Evolutionary conservation across 495 filamentous ascomycete genomes (phyloP).

Genomic region (Lepidopterella palustris): DNA sequence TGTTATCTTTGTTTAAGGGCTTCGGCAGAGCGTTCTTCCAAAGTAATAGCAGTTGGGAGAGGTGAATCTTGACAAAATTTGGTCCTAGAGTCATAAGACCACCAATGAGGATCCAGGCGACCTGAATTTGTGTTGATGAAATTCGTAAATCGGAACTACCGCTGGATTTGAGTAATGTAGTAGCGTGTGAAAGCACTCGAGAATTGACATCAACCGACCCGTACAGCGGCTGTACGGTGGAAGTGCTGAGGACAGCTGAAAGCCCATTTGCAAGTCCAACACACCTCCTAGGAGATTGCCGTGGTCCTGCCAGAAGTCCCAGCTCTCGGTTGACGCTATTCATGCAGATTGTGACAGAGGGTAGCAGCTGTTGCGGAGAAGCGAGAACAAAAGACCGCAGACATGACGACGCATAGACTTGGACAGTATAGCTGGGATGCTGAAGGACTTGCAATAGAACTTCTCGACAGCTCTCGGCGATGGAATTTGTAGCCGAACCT

Average conservation of each 20-base stretch:
- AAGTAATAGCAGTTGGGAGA: conserved; percentile 88
- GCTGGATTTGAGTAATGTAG: conserved; percentile 86
- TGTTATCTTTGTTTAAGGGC: conserved; percentile 85
- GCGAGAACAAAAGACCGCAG: conserved; percentile 81
- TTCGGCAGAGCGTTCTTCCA: conserved; percentile 98
- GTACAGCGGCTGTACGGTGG: conserved; percentile 79
- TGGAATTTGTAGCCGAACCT: conserved; percentile 68
- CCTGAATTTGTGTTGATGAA: conserved; percentile 90
- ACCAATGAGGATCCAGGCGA: conserved; percentile 95
- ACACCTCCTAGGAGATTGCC: conserved; percentile 77
- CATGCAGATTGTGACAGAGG: conserved; percentile 91
- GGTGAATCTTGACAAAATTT: conserved; percentile 97
- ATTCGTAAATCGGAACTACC: conserved; percentile 84
- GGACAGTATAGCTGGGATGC: conserved; percentile 93
- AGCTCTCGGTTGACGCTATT: conserved; percentile 89
- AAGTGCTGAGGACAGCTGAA: conserved; percentile 84
- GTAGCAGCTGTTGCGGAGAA: conserved; percentile 84
- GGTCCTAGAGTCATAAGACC: conserved; percentile 94
- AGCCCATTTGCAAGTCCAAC: conserved; percentile 91
- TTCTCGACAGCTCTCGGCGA: conserved; percentile 78
- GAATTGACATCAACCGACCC: conserved; percentile 95
- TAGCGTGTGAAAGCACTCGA: conserved; percentile 82
- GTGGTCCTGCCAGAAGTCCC: conserved; percentile 62
- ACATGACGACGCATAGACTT: conserved; percentile 78
- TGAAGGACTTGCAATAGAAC: conserved; percentile 84